phyloP scores from a whole-genome alignment of 441 rosid genomes.

The Lepidium campestre region DNA sequence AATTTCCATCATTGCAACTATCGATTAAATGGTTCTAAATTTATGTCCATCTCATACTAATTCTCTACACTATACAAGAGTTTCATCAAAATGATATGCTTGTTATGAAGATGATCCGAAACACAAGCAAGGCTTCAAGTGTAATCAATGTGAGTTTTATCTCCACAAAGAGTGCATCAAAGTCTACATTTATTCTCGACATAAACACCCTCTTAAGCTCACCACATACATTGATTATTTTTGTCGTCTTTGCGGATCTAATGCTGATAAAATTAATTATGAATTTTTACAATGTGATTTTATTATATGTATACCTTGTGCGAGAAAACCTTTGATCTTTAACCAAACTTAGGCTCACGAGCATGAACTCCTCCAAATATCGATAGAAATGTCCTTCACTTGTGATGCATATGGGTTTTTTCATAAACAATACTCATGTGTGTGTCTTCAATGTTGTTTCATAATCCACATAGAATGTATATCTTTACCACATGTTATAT shows the following conservation, averaged over 20 bases:
- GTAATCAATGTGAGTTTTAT: neutral
- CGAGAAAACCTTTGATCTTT: neutral
- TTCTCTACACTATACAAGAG: neutral
- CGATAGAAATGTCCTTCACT: neutral
- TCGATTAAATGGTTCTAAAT: neutral
- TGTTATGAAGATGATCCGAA: neutral
- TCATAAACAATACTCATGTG: neutral
- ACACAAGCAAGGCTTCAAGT: constrained; percentile 4
- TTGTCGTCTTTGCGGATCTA: neutral
- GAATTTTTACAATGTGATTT: neutral
- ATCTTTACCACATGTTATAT: neutral
- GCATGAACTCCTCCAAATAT: constrained; percentile 5
- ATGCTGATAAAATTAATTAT: neutral
- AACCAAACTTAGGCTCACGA: neutral
- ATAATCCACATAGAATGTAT: neutral
- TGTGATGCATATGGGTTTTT: neutral
- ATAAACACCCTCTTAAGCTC: neutral
- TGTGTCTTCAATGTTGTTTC: neutral
- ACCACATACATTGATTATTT: too few species aligned
- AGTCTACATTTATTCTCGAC: neutral
- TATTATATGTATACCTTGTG: neutral
- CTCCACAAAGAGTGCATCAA: neutral
- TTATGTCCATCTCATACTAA: neutral
- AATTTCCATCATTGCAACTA: neutral
- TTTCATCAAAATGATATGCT: neutral